These are phyloP conservation scores for Dryadomyces sulphureus DNA, from an alignment of 2,329 filamentous ascomycete species.

Conservation along the genomic window DNA sequence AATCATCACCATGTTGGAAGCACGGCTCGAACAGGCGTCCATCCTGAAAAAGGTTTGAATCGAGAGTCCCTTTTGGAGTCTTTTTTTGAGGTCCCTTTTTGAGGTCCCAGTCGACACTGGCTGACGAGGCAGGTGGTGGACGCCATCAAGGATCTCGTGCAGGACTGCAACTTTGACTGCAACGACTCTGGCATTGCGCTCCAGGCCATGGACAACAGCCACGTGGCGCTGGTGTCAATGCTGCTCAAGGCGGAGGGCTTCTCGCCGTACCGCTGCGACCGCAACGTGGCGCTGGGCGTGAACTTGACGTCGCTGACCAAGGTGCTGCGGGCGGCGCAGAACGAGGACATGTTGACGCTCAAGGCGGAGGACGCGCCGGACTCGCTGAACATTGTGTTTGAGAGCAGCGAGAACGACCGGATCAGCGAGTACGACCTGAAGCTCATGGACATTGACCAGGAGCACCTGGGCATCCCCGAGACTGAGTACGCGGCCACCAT, in stretches of 20 bases:
- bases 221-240: conserved; percentile 98
- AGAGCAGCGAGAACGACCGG: conserved; percentile 75
- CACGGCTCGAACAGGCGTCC: conserved; percentile 85
- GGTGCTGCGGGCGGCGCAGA: conserved; percentile 85
- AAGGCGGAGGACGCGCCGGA: conserved; percentile 97
- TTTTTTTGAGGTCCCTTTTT: not conserved
- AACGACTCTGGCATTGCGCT: conserved; percentile 98
- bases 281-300: conserved; percentile 95
- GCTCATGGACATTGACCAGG: conserved; percentile 99
- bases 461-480: conserved; percentile 95
- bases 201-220: conserved; percentile 99
- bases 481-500: conserved; percentile 96
- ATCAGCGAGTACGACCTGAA: conserved; percentile 99
- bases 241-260: conserved; percentile 93
- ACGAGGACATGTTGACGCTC: conserved; percentile 86
- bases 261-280: conserved; percentile 91
- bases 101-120: not conserved
- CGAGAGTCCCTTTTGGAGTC: no score
- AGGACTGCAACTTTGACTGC: conserved; percentile 99
- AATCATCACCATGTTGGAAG: conserved; percentile 65
- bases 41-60: conserved; percentile 98
- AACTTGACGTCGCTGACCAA: conserved; percentile 95
- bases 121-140: conserved; percentile 62
- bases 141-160: conserved; percentile 96
- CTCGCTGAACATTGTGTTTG: conserved; percentile 88